These are phyloP conservation scores for Thielaviopsis punctulata DNA, from an alignment of 2,329 filamentous ascomycete genomes.

Conservation along the genomic window DNA sequence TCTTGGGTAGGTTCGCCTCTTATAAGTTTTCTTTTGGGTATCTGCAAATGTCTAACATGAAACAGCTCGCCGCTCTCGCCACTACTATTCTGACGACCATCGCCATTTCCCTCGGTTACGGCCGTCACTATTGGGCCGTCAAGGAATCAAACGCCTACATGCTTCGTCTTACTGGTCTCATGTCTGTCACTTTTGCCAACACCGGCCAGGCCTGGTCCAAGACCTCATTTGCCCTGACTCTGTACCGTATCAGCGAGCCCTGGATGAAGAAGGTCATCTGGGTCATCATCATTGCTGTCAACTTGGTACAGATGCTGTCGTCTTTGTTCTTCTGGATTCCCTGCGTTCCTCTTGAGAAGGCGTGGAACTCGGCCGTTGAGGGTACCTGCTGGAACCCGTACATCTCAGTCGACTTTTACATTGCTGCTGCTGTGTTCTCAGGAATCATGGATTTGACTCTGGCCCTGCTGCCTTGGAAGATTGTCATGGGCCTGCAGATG, in stretches of 20 bases:
- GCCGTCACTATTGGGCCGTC: neutral
- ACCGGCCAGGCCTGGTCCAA: neutral
- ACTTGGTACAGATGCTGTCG: conserved; percentile 14
- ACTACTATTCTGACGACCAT: neutral
- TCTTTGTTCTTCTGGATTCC: conserved; percentile 17
- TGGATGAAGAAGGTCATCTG: neutral
- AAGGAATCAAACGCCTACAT: neutral
- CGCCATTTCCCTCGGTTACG: neutral
- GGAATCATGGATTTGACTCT: conserved; percentile 14
- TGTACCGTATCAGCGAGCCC: neutral
- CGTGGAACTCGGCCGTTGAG: conserved; percentile 13
- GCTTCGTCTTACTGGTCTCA: neutral
- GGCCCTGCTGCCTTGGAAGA: conserved; percentile 16
- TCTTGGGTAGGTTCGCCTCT: conserved; percentile 16
- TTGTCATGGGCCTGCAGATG: conserved; percentile 17
- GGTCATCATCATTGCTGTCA: conserved; percentile 15
- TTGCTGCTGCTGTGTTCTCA: conserved; percentile 11
- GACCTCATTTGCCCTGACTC: neutral
- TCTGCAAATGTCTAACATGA: neutral
- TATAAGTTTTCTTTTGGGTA: no score
- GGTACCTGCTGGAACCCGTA: conserved; percentile 16
- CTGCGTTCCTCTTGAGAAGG: conserved; percentile 16
- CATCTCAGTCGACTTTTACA: conserved; percentile 6
- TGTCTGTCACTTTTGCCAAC: neutral
- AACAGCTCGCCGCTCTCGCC: neutral